Percentiles rank a stretch among this genome's conserved stretches.
These are phyloP conservation scores for Erythrobasidium hasegawianum DNA, from an alignment of 1,284 basidiomycete species.

Conservation along the genomic window DNA sequence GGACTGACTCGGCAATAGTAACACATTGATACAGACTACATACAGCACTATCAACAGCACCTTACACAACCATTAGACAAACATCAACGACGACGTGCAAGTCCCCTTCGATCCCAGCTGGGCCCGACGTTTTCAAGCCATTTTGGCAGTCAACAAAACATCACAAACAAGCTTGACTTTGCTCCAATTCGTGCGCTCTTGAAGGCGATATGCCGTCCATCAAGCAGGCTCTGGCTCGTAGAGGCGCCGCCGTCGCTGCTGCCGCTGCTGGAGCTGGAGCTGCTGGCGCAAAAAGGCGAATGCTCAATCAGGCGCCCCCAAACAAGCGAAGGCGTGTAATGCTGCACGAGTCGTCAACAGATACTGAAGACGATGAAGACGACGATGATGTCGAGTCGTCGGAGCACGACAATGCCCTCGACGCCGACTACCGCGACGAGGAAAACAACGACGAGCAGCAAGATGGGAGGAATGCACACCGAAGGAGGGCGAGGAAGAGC, in stretches of 20 bases:
- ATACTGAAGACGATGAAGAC: background rate
- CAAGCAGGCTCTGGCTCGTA: background rate
- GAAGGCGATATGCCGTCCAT: no score
- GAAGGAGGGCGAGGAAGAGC: background rate
- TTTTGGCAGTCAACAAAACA: background rate
- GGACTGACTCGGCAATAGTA: constrained; percentile 5
- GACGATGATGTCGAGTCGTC: constrained; percentile 2
- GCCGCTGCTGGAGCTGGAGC: constrained; percentile 2
- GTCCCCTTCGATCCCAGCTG: constrained; percentile 1
- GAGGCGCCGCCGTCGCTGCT: background rate
- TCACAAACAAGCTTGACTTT: no score
- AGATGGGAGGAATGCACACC: constrained; percentile 14
- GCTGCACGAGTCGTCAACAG: constrained; percentile 25
- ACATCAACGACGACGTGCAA: no score
- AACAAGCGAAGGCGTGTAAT: constrained; percentile 15
- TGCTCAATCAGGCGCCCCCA: constrained; percentile 10
- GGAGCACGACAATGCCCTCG: constrained; percentile 24
- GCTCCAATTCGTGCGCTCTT: no score
- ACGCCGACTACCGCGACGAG: constrained; percentile 23
- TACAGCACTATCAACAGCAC: background rate
- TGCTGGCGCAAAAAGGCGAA: constrained; percentile 1
- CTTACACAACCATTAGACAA: no score
- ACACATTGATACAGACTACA: background rate
- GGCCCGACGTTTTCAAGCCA: background rate
- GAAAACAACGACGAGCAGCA: background rate